These are phyloP conservation scores for Lycium ferocissimum DNA, from an alignment of 257 asterid species.

Conservation along the genomic window DNA sequence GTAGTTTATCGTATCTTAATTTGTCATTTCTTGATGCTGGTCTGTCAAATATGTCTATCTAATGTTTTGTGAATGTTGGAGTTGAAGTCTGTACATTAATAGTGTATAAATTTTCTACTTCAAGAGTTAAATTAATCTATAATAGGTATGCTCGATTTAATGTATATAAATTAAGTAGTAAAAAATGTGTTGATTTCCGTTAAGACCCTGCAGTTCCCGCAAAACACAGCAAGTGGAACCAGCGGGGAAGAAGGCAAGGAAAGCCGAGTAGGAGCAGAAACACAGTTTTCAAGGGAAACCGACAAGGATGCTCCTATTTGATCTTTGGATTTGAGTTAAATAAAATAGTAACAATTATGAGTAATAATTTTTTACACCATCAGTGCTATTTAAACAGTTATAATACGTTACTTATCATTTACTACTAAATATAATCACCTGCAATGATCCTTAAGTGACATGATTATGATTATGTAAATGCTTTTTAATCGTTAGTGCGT, in stretches of 20 bases:
- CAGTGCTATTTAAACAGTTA: too few species aligned
- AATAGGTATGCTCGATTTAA: too few species aligned
- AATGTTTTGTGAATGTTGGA: not conserved
- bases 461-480: too few species aligned
- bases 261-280: slow-evolving; percentile 37
- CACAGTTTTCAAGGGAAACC: slow-evolving; percentile 35
- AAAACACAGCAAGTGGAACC: not conserved
- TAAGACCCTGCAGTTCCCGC: not conserved
- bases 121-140: not conserved
- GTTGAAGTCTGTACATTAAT: too few species aligned
- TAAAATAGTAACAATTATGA: too few species aligned
- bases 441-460: too few species aligned
- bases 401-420: too few species aligned
- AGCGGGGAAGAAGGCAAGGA: not conserved
- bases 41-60: not conserved
- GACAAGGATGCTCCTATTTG: too few species aligned
- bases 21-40: not conserved
- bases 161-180: not conserved
- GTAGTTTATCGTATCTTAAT: not conserved
- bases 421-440: too few species aligned
- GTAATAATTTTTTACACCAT: too few species aligned
- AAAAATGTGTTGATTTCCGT: not conserved
- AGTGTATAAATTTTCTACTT: not conserved
- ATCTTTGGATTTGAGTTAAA: too few species aligned
- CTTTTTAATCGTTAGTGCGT: too few species aligned